A percentile compares a stretch with the other conserved stretches of the same genome.
Evolutionary conservation across 2,329 filamentous ascomycete species (phyloP).

Genomic region (Aspergillus bombycis): DNA sequence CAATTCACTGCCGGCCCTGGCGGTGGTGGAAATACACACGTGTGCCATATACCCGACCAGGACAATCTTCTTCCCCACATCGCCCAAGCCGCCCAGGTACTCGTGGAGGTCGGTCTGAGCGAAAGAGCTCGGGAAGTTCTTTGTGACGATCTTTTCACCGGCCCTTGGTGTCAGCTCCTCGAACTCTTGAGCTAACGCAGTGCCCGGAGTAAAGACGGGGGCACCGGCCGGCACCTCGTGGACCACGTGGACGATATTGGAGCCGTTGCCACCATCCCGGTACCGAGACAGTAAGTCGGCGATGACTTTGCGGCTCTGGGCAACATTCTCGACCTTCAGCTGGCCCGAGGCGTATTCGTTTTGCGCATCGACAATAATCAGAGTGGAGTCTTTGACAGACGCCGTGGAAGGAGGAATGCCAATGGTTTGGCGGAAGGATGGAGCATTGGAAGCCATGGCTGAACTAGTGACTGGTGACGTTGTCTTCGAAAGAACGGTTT

Average conservation of each 20-base stretch:
- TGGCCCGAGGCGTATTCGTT: slow-evolving; percentile 65
- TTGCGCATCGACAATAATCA: slow-evolving; percentile 72
- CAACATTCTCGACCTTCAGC: slow-evolving; percentile 59
- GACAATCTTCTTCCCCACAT: slow-evolving; percentile 60
- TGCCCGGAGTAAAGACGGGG: slow-evolving; percentile 67
- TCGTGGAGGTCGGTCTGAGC: slow-evolving; percentile 62
- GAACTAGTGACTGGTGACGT: not conserved
- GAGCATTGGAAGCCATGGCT: slow-evolving; percentile 9
- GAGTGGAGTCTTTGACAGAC: slow-evolving; percentile 59
- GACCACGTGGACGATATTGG: slow-evolving; percentile 64
- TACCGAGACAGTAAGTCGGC: slow-evolving; percentile 62
- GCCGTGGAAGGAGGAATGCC: slow-evolving; percentile 61
- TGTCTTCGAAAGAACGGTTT: not conserved
- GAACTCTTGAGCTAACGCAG: slow-evolving; percentile 63
- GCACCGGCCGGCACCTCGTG: slow-evolving; percentile 64
- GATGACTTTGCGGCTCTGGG: slow-evolving; percentile 60
- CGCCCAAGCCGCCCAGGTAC: slow-evolving; percentile 53
- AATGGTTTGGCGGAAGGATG: slow-evolving; percentile 56
- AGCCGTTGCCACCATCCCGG: slow-evolving; percentile 47
- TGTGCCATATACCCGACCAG: slow-evolving; percentile 54
- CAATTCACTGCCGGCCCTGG: slow-evolving; percentile 61
- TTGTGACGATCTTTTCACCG: slow-evolving; percentile 61
- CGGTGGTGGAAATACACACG: slow-evolving; percentile 66
- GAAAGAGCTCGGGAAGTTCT: slow-evolving; percentile 63
- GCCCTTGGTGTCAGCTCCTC: slow-evolving; percentile 58